Evolutionary conservation across 306 rosid species (phyloP).

Genomic region (Cucurbita moschata): DNA sequence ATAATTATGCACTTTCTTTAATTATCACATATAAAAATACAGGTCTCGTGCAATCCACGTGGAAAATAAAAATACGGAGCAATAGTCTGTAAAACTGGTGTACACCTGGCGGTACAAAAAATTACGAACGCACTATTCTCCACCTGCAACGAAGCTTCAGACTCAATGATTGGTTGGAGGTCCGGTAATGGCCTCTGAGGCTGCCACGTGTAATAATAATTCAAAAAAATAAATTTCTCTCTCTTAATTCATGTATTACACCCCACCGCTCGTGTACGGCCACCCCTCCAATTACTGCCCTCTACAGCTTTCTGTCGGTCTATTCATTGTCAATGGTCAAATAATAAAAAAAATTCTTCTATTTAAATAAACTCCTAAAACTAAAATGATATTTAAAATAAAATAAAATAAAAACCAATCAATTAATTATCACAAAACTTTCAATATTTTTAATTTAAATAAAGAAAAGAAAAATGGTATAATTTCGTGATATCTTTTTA

Average conservation of each 20-base stretch:
- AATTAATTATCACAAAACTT: background rate
- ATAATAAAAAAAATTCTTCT: too few species aligned
- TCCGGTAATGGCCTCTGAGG: background rate
- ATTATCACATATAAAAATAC: too few species aligned
- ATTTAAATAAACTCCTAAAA: too few species aligned
- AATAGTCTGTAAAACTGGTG: background rate
- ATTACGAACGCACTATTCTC: background rate
- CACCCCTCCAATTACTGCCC: background rate
- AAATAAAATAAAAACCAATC: too few species aligned
- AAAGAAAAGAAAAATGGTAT: background rate
- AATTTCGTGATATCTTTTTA: background rate
- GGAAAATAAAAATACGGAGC: background rate
- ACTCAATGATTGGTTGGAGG: background rate
- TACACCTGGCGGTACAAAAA: background rate
- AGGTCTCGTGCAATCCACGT: background rate
- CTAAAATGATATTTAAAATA: too few species aligned
- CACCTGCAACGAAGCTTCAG: background rate
- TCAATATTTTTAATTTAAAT: background rate
- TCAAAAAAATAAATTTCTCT: background rate
- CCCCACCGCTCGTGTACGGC: slow-evolving; percentile 5
- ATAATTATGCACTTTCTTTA: too few species aligned
- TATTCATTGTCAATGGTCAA: too few species aligned
- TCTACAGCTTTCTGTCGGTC: background rate
- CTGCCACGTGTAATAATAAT: background rate
- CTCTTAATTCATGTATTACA: background rate